These are phyloP conservation scores for Starmerella ratchasimensis DNA, from an alignment of 805 yeast genomes.

Conservation along the genomic window DNA sequence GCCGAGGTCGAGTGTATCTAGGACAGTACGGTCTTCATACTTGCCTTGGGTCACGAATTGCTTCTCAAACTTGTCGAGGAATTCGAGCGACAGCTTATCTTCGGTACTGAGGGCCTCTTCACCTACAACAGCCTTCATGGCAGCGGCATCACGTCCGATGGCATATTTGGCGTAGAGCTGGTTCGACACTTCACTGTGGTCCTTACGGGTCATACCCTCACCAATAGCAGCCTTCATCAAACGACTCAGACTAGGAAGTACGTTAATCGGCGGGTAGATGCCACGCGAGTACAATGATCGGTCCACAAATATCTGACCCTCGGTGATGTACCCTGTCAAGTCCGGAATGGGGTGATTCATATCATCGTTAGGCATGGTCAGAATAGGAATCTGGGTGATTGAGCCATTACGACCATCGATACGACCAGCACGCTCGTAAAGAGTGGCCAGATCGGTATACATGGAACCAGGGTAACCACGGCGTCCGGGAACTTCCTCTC, in stretches of 20 bases:
- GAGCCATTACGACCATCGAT: conserved; percentile 99
- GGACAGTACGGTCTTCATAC: conserved; percentile 85
- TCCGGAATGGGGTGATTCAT: conserved; percentile 99
- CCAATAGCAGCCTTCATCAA: conserved; percentile 99
- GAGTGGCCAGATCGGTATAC: conserved; percentile 98
- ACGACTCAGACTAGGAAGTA: conserved; percentile 91
- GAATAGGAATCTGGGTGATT: conserved; percentile 95
- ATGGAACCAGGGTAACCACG: conserved; percentile 99
- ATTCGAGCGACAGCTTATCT: conserved; percentile 93
- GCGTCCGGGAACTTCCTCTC: conserved; percentile 99
- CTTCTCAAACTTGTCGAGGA: conserved; percentile 94
- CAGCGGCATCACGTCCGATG: conserved; percentile 99
- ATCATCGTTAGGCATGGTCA: conserved; percentile 99
- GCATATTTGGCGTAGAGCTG: conserved; percentile 98
- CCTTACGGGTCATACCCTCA: conserved; percentile 99
- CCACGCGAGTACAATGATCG: conserved; percentile 94
- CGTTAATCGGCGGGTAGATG: conserved; percentile 97
- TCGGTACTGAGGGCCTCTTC: conserved; percentile 97
- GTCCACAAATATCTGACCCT: conserved; percentile 96
- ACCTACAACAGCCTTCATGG: conserved; percentile 99
- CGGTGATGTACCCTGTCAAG: conserved; percentile 98
- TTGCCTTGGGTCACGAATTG: conserved; percentile 93
- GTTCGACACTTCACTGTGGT: conserved; percentile 98
- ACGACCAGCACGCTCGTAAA: conserved; percentile 99
- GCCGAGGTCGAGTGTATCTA: conserved; percentile 93